Conservation (phyloP, 495 filamentous ascomycete genomes). For the Polyplosphaeria fusca region DNA sequence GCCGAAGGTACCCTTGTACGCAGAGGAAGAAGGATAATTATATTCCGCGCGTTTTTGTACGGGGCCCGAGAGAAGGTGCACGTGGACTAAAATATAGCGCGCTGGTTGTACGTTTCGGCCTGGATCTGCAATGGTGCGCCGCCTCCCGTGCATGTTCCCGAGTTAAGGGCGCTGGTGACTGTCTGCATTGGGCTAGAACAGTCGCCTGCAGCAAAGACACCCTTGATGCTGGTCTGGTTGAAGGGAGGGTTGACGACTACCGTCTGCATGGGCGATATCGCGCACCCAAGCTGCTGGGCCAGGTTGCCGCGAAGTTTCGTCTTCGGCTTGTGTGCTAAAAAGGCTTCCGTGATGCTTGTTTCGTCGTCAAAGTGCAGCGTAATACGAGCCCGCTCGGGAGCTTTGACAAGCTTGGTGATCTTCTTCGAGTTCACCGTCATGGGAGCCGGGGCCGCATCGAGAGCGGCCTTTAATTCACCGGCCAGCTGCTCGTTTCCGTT, state of each 20-base stretch:
- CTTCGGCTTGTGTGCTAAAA: background rate
- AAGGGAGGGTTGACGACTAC: conserved; percentile 2
- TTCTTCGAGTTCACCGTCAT: background rate
- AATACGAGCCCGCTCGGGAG: background rate
- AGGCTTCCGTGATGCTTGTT: background rate
- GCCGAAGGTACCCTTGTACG: no score
- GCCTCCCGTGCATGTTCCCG: conserved; percentile 24
- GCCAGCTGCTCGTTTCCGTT: conserved; percentile 15
- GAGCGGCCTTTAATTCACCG: background rate
- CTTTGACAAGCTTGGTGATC: background rate
- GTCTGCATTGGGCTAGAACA: background rate
- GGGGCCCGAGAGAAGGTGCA: no score
- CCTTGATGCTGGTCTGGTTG: conserved; percentile 19
- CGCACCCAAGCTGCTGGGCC: background rate
- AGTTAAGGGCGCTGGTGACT: background rate
- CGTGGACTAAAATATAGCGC: background rate
- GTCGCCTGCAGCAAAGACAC: conserved; percentile 32
- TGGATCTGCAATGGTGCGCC: conserved; percentile 71
- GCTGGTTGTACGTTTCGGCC: background rate
- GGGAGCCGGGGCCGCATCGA: background rate
- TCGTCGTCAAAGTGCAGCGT: background rate
- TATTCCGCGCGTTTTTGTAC: no score
- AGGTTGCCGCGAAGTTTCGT: background rate
- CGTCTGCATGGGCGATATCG: background rate
- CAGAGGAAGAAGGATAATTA: no score